Evolutionary conservation across 2,329 filamentous ascomycete species (phyloP), one percentile per base, ranked within the genome.

Genomic region (Pseudopyrenochaeta lycopersici): DNA sequence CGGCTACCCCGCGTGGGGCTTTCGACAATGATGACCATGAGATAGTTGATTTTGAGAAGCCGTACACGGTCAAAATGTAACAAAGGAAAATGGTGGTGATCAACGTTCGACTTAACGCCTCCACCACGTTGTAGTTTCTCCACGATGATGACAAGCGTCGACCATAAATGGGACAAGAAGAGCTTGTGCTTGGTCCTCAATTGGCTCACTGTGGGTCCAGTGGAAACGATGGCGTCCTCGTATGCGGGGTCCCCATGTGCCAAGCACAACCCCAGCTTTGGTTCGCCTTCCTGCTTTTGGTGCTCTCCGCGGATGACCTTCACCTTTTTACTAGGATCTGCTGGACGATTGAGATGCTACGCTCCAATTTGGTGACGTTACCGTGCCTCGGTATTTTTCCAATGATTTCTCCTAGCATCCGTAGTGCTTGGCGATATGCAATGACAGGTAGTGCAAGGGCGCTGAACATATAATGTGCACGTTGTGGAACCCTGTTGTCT

Each of bases 171-270:
- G 36, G 23, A 44, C 33, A 20, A 52, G 32, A 39, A 56, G 42
- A n/a, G 49, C 52, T 46, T 41, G 46, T 21, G 30, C 35, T 23
- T 20, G 21, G 38, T 41, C 50, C 32, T 54, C 51, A 32, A 56
- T 60, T 64, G 64, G 60, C 49, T 54, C 36, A 48, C 21, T 15
- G 63, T 63, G 60, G 54, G 46, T 46, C 55, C 40, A 30, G 51
- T 48, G 41, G 23, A 27, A 31, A 46, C 42, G 46, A 51, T 57
- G 56, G 55, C 48, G 47, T 44, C 53, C 12, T 56, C 42, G 47
- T 39, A 62, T 62, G 65, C 65, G 66, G 66, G 68, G 62, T 64
- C 67, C 59, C 67, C 67, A 71, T 58, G 56, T 46, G 63, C 66
- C 64, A 67, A 71, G 65, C 18, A 46, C 39, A 50, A 38, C 64